Percentiles rank a stretch among this genome's conserved stretches.
Conservation (phyloP, 129 eudicot species). For the Flaveria sonorensis region DNA sequence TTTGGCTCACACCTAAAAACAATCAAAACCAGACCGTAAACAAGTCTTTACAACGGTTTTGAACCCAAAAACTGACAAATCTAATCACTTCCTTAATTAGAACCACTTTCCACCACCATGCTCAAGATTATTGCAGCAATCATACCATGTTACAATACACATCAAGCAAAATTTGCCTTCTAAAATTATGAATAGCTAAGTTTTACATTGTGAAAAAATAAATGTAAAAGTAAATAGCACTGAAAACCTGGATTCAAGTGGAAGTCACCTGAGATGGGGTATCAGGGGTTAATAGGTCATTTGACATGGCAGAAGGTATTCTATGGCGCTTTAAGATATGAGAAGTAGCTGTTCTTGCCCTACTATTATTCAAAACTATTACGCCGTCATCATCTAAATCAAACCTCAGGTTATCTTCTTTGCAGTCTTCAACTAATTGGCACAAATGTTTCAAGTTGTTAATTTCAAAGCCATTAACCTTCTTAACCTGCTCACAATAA, state of each 20-base stretch:
- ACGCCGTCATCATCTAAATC: slow-evolving; percentile 95
- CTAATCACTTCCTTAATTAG: neutral
- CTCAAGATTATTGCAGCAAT: slow-evolving; percentile 19
- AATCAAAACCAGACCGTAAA: neutral
- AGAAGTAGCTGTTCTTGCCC: slow-evolving; percentile 79
- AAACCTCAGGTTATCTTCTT: slow-evolving; percentile 60
- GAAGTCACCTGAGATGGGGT: slow-evolving; percentile 8
- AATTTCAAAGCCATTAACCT: slow-evolving; percentile 75
- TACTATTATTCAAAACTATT: slow-evolving; percentile 65
- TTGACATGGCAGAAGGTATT: slow-evolving; percentile 80
- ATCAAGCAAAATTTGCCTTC: neutral
- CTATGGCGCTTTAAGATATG: slow-evolving; percentile 91
- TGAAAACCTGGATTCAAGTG: neutral
- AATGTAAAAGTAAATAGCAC: neutral
- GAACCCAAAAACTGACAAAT: neutral
- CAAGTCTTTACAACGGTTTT: neutral
- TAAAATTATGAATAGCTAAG: slow-evolving; percentile 12
- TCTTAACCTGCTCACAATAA: slow-evolving; percentile 65
- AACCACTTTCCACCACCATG: neutral
- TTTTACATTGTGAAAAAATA: slow-evolving; percentile 19
- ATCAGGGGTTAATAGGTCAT: slow-evolving; percentile 51
- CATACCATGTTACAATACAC: slow-evolving; percentile 2
- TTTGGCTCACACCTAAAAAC: neutral
- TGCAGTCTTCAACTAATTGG: slow-evolving; percentile 64
- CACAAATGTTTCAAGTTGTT: slow-evolving; percentile 77